Base-by-base conservation (phyloP, 2,329 filamentous ascomycete species). In the Calonectria honghensis region DNA sequence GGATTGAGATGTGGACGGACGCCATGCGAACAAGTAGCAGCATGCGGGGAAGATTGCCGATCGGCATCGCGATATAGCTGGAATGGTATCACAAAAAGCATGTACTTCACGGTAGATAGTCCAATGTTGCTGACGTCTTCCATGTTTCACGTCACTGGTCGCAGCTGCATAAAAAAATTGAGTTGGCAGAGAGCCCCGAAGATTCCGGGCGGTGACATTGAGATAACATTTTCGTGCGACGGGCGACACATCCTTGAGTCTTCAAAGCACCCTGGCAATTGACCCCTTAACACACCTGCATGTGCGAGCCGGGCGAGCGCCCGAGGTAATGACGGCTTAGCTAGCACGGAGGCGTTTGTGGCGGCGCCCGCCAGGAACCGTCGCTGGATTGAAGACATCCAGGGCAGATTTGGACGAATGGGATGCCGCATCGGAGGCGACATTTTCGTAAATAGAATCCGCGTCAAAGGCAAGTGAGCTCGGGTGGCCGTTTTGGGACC, bases 221-320 rank as follows among this genome's bases (percentile, higher is more conserved):
- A 29, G 39, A 35, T 32, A 48, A 5, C 18, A 41, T 24, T 50
- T 50, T 35, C 29, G 27, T 13, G 39, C 39, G 18, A 45, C 10
- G 61, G 35, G 61, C 50, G 39, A 65, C 61, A 41, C 61, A 41
- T 65, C 35, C 20, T 29, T 13, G 45, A 48, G 20, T 50, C 27
- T 20, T 29, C 20, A 29, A 35, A 20, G 24, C 29, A 65, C 61
- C 41, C 61, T 29, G 61, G 61, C n/a, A 24, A 32, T 50, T 65
- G 61, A 50, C 61, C 41, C 61, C 41, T 65, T 45, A 50, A 35
- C 41, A 50, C 35, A 65, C 41, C 61, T 50, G 61, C 39, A 65
- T 45, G 61, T 24, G 27, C 61, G 11, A 45, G 27, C 39, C 9
- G 35, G 27, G 18, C 37, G 27, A 64, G 41, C 37, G 29, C 61